These are phyloP conservation scores for Cucurbita argyrosperma DNA, from an alignment of 306 rosid genomes.

Conservation along the genomic window DNA sequence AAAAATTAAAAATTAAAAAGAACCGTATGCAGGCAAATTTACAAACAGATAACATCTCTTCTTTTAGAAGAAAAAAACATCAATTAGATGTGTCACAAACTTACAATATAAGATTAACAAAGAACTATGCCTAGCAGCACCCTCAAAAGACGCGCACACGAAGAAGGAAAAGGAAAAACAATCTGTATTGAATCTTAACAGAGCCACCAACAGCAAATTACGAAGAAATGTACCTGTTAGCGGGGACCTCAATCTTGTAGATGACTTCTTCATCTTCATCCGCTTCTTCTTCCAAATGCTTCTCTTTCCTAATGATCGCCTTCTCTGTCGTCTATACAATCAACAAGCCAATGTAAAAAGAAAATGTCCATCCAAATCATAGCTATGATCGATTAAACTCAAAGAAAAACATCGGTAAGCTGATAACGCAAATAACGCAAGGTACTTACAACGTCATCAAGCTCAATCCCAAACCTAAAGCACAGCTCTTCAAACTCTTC, in stretches of 20 bases:
- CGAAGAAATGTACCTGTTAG: constrained; percentile 41
- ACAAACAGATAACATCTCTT: neutral
- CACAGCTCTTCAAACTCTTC: constrained; percentile 84
- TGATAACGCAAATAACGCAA: neutral
- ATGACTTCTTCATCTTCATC: constrained; percentile 45
- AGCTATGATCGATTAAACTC: neutral
- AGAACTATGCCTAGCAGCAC: neutral
- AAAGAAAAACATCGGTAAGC: neutral
- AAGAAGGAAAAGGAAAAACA: too few relatives aligned
- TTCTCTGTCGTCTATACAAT: constrained; percentile 61
- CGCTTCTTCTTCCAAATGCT: constrained; percentile 52
- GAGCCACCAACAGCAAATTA: neutral
- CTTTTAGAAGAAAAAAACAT: neutral
- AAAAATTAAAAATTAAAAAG: neutral
- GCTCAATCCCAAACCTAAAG: constrained; percentile 85
- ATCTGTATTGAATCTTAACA: neutral
- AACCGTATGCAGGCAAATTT: neutral
- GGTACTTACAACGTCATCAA: constrained; percentile 70
- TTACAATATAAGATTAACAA: neutral
- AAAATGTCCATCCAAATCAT: neutral
- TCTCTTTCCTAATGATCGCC: constrained; percentile 71
- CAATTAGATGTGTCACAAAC: neutral
- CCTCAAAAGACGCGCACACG: neutral
- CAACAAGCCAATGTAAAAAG: neutral
- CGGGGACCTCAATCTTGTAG: constrained; percentile 74